Base-by-base conservation (phyloP, 441 rosid genomes). In the Omphalea diandra region DNA sequence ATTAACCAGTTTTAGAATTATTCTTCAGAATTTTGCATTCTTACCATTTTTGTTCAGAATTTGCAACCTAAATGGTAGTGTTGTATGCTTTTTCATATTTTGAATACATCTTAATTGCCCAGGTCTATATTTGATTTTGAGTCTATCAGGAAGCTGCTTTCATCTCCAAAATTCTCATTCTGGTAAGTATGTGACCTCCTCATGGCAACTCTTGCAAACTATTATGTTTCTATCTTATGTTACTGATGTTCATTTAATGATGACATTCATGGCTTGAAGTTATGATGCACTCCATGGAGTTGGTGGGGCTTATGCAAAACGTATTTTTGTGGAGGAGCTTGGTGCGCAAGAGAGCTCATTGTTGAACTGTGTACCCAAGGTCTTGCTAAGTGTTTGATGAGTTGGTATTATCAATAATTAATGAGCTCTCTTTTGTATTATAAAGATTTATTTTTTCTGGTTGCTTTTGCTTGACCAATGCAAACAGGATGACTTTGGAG, bases 281-380 rank as follows among this genome's bases (percentile, higher is more conserved):
- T 91, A 85, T 82, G 98, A 96, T 78, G 99, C 97, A 54, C 65
- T 96, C 56, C 97, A 93, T 75, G 99, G 98, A 74, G 99, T 93
- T 82, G 98, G 85, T 83, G 99, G 99, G 73, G 97, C 96, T 40
- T 96, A 93, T 80, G 96, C 98, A 53, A 85, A 86, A 33, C 80
- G 86, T 11, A 93, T 96, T 68, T 96, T 93, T 83, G 97, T 96
- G 43, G 97, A 96, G 83, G 98, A 91, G 83, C 94, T 96, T 35
- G 96, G 98, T 63, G 97, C 97, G 44, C 68, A 83, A 80, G 96
- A 90, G 87, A 83, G 82, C 76, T 85, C 94, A 50, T 82, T 95
- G 64, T 79, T 95, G 86, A 95, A 91, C 83, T 95, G 97, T 74
- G 79, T 76, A 22, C 98, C 98, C 60, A 90, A 91, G 98, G 98